Conservation (phyloP, 768 basidiomycete species). For the Coprinopsis strossmayeri region DNA sequence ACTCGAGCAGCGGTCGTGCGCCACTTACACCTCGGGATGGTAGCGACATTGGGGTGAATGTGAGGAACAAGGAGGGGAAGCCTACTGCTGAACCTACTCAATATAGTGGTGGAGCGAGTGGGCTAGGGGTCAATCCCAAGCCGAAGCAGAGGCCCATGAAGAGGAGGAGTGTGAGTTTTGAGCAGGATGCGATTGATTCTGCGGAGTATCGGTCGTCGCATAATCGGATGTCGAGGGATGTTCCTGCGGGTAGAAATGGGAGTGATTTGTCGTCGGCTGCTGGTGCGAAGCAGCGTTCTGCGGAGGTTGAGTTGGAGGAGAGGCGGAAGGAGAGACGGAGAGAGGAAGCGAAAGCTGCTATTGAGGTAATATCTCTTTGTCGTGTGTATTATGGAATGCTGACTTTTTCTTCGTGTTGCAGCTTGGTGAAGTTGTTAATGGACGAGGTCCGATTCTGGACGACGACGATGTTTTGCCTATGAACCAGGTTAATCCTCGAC, state of each 20-base stretch:
- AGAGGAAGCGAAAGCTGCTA: slow-evolving; percentile 79
- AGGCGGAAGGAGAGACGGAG: slow-evolving; percentile 68
- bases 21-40: slow-evolving; percentile 78
- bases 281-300: slow-evolving; percentile 23
- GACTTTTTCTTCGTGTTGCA: slow-evolving; percentile 22
- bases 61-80: slow-evolving; percentile 10
- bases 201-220: too few species aligned
- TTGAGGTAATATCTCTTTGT: slow-evolving; percentile 54
- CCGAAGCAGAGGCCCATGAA: slow-evolving; percentile 28
- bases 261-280: neutral
- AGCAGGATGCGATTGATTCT: slow-evolving; percentile 42
- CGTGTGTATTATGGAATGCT: slow-evolving; percentile 8
- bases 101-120: slow-evolving; percentile 15
- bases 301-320: slow-evolving; percentile 40
- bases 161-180: slow-evolving; percentile 65
- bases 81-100: neutral
- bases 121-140: slow-evolving; percentile 13
- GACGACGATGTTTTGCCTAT: slow-evolving; percentile 46
- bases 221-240: too few species aligned
- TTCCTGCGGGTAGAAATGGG: too few species aligned
- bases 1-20: slow-evolving; percentile 70
- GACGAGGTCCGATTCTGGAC: slow-evolving; percentile 55
- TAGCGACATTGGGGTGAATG: slow-evolving; percentile 44
- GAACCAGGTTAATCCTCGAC: slow-evolving; percentile 37
- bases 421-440: slow-evolving; percentile 88